phyloP scores from a whole-genome alignment of 1,284 basidiomycete genomes.

The Moniliophthora roreri region DNA sequence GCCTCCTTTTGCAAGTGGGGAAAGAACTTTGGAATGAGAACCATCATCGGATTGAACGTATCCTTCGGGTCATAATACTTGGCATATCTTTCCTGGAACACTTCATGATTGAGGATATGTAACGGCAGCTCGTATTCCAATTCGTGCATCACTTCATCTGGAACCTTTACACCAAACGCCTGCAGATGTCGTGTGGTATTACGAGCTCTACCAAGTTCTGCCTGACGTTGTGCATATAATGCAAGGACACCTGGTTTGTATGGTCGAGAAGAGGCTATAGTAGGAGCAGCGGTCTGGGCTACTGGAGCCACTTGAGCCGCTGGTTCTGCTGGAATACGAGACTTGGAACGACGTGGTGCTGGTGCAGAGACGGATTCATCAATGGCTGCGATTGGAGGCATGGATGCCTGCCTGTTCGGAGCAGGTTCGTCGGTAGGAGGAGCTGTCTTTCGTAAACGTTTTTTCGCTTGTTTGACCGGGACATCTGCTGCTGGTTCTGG shows the following conservation, averaged over 20 bases:
- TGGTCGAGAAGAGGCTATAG: no score
- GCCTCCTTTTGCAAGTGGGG: neutral
- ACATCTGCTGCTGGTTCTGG: no score
- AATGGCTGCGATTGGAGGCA: neutral
- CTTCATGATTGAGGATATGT: constrained; percentile 35
- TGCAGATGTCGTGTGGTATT: constrained; percentile 9
- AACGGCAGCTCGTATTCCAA: constrained; percentile 48
- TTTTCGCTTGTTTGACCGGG: no score
- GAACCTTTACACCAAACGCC: constrained; percentile 36
- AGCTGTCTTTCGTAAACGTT: neutral
- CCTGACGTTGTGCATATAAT: neutral
- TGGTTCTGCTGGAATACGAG: no score
- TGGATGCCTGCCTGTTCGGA: neutral
- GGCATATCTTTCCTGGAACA: constrained; percentile 9
- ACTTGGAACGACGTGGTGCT: neutral
- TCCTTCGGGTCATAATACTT: constrained; percentile 5
- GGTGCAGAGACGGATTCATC: constrained; percentile 3
- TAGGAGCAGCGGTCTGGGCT: neutral
- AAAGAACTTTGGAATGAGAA: constrained; percentile 11
- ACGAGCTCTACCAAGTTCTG: neutral
- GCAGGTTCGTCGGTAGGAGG: no score
- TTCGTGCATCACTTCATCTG: constrained; percentile 42
- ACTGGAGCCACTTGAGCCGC: no score
- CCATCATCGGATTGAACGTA: constrained; percentile 4
- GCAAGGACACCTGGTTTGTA: no score